Conservation (phyloP, 305 asterid species). For the Solanum hybrid region DNA sequence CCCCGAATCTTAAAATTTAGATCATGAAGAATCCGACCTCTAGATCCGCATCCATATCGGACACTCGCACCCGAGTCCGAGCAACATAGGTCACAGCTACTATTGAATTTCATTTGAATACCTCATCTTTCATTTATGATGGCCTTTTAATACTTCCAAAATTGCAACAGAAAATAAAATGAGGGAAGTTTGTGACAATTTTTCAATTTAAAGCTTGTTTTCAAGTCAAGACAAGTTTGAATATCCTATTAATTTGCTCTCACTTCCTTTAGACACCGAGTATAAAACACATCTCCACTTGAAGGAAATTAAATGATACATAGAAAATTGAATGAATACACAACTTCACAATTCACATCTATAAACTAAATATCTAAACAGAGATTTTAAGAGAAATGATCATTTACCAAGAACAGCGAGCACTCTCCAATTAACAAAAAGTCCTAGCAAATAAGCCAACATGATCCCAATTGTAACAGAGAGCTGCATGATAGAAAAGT, state of each 20-base stretch:
- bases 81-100: neutral
- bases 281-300: neutral
- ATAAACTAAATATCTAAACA: neutral
- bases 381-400: neutral
- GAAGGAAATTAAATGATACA: neutral
- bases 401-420: constrained; percentile 91
- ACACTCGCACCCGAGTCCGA: neutral
- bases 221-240: neutral
- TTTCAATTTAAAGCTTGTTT: neutral
- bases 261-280: neutral
- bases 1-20: neutral
- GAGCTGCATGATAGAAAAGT: constrained; percentile 39
- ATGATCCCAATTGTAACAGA: constrained; percentile 91
- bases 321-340: neutral
- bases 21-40: neutral
- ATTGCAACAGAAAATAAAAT: neutral
- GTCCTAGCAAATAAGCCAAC: constrained; percentile 82
- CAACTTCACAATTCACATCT: neutral
- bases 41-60: neutral
- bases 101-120: neutral
- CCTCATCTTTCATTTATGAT: neutral
- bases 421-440: constrained; percentile 71
- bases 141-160: neutral
- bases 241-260: neutral
- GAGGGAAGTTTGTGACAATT: neutral